A percentile compares a stretch with the other conserved stretches of the same genome.
These are phyloP conservation scores for Hypoxylon subgilvum DNA, from an alignment of 495 filamentous ascomycete species.

Conservation along the genomic window DNA sequence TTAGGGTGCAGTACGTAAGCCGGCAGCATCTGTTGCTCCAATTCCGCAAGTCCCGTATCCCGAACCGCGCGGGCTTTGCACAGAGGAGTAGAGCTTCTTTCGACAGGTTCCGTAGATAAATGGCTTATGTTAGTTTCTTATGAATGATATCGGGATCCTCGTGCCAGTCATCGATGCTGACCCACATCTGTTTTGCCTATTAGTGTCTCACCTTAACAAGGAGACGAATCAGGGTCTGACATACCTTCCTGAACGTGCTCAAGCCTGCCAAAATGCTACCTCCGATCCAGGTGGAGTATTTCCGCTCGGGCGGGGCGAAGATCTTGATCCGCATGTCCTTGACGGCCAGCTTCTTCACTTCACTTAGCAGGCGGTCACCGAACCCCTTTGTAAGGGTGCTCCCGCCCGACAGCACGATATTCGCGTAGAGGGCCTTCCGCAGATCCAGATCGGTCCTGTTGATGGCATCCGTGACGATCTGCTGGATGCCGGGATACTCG, in stretches of 20 bases:
- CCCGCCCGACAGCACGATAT: constrained; percentile 95
- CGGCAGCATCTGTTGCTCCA: neutral
- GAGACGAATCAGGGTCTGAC: constrained; percentile 27
- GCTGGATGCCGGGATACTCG: constrained; percentile 96
- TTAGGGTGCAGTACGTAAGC: neutral
- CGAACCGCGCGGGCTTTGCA: too few species aligned
- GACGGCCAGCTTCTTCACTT: constrained; percentile 90
- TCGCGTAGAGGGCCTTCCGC: constrained; percentile 89
- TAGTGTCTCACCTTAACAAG: neutral
- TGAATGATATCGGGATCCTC: constrained; percentile 99
- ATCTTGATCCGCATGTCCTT: constrained; percentile 99
- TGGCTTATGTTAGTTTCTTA: constrained; percentile 82
- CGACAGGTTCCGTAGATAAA: neutral
- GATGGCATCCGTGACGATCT: constrained; percentile 96
- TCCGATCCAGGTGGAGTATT: constrained; percentile 98
- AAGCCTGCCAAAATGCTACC: constrained; percentile 96
- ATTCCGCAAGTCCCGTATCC: neutral
- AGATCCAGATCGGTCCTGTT: constrained; percentile 97
- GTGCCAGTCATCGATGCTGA: constrained; percentile 98
- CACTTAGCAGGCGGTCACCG: constrained; percentile 88
- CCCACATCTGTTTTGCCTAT: constrained; percentile 82
- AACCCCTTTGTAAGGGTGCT: constrained; percentile 88
- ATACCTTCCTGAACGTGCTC: constrained; percentile 97
- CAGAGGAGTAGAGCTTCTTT: neutral
- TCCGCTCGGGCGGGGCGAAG: constrained; percentile 93